phyloP scores from a whole-genome alignment of 257 asterid genomes.

The Solanum tacnaense region DNA sequence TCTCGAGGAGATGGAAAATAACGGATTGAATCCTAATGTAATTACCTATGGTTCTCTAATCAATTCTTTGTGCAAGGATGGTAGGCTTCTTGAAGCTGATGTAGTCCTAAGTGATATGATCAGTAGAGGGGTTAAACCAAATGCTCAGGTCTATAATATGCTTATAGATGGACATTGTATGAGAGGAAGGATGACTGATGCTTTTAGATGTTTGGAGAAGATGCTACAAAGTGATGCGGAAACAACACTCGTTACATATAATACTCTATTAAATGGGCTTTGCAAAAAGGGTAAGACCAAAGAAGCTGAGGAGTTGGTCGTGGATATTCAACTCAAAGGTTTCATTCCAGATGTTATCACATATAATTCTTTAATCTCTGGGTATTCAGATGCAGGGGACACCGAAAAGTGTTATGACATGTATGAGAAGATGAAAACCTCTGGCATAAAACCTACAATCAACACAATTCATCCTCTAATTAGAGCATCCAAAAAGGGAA shows the following conservation, averaged over 20 bases:
- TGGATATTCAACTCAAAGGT: constrained; percentile 32
- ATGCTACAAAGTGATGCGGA: constrained; percentile 27
- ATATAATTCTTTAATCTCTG: constrained; percentile 58
- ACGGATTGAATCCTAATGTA: constrained; percentile 43
- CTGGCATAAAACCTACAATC: constrained; percentile 54
- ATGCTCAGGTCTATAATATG: constrained; percentile 59
- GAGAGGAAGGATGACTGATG: constrained; percentile 38
- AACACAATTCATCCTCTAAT: constrained; percentile 60
- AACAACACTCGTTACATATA: constrained; percentile 65
- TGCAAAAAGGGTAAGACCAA: constrained; percentile 38
- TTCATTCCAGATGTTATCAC: constrained; percentile 61
- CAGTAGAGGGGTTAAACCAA: constrained; percentile 43
- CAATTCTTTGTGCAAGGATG: constrained; percentile 58
- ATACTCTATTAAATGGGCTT: constrained; percentile 52
- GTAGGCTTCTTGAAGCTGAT: constrained; percentile 55
- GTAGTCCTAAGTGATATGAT: constrained; percentile 50
- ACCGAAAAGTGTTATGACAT: constrained; percentile 37
- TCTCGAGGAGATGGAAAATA: constrained; percentile 64
- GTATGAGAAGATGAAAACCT: constrained; percentile 49
- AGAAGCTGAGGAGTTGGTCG: constrained; percentile 61
- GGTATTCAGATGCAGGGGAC: constrained; percentile 39
- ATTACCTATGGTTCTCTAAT: constrained; percentile 63
- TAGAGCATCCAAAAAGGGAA: constrained; percentile 26
- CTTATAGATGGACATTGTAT: constrained; percentile 51
- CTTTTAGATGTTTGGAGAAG: constrained; percentile 32